Base-by-base conservation (phyloP, 495 filamentous ascomycete genomes). In the Clavariopsis aquatica region DNA sequence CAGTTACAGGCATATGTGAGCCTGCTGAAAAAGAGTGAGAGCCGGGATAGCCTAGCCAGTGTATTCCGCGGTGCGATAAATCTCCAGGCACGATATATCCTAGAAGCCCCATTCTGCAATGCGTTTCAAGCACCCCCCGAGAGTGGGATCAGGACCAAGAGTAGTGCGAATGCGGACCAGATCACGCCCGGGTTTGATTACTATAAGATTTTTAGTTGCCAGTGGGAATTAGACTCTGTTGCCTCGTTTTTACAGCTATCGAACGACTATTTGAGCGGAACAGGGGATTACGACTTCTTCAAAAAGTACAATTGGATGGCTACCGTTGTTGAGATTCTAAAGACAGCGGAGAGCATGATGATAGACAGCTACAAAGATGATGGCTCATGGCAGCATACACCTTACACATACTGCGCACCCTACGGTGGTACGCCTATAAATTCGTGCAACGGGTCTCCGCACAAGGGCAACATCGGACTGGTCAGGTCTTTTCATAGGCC, bases 21-120 rank as follows among this genome's bases (percentile, higher is more conserved):
- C 0, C 70, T 88, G 2, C 72, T 88, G 27, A 78, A 82, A 57
- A 71, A 81, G 17, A 82, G 76, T 4, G 56, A 70, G 13, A 73
- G 76, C 1, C 68, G 71, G 10, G 72, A 85, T 58, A 80, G 77
- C 1, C 66, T 90, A 13, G 85, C 86, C 13, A 77, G 77, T 28
- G 76, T 89, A 3, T 86, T 81, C 72, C 78, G 85, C 2, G 86
- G 86, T 19, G 81, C 83, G 8, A 88, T 89, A 65, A 89, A 89
- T 66, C 79, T 87, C 5, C 86, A 89, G 66, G 78, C 84, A 5
- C 76, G 85, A 31, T 87, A 88, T 69, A 77, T 87, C 57, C 69
- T 83, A 20, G 77, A 78, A 7, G 77, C 81, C 19, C 85, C 85
- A 1, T 83, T 83, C 73, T 89, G 86, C 75, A 87, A 88, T 73